Conservation (phyloP, 2,329 filamentous ascomycete species). For the Epichloe sylvatica region DNA sequence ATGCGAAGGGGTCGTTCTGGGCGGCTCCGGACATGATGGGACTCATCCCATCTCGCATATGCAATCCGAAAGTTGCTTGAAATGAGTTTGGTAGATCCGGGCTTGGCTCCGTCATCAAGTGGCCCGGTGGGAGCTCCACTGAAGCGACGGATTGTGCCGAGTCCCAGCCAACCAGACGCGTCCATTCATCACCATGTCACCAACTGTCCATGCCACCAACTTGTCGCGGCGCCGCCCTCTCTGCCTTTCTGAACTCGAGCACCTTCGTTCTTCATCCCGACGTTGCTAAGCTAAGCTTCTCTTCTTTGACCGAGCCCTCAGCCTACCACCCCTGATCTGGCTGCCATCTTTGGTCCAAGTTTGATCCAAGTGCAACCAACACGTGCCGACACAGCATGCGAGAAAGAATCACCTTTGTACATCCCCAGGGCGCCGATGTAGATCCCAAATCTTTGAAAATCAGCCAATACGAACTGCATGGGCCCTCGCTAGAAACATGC, state of each 20-base stretch:
- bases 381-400: constrained; percentile 39
- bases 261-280: background rate
- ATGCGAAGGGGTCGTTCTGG: constrained; percentile 20
- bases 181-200: too few relatives aligned
- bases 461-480: constrained; percentile 38
- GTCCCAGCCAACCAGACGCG: constrained; percentile 1
- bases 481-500: constrained; percentile 48
- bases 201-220: too few relatives aligned
- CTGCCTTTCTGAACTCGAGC: too few relatives aligned
- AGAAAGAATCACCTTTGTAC: constrained; percentile 67
- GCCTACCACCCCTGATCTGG: background rate
- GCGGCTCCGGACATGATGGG: constrained; percentile 28
- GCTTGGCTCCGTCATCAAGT: background rate
- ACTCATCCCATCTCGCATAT: constrained; percentile 22
- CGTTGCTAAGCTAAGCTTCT: background rate
- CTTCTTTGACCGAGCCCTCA: background rate
- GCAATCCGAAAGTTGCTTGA: background rate
- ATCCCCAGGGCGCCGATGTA: constrained; percentile 47
- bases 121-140: background rate
- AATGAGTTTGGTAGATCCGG: background rate
- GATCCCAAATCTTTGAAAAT: constrained; percentile 51
- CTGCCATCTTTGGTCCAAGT: background rate
- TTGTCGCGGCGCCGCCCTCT: background rate
- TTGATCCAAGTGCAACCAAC: background rate
- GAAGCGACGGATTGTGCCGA: background rate